Evolutionary conservation across 306 rosid species (phyloP), one percentile per base, ranked within the genome.

Genomic region (Dryas drummondii): DNA sequence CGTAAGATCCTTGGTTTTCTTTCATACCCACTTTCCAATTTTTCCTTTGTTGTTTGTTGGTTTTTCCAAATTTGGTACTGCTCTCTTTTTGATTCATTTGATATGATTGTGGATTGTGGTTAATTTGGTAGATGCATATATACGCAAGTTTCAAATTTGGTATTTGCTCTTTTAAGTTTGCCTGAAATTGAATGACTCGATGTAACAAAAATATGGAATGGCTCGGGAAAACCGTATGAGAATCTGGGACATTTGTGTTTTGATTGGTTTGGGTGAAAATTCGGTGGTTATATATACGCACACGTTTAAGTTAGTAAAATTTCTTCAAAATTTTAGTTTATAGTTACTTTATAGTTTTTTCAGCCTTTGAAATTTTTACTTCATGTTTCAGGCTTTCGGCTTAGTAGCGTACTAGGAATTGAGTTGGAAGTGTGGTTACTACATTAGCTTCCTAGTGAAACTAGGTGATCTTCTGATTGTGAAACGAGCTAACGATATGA

Each of bases 1-100:
- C 94, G 96, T 94, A 87, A 80, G 37, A 7, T 14, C 52, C 26
- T 53, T 26, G 5, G 19, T 0, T 58, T 72, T 45, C 19, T 19
- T 48, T 59, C 37, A 5, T 27, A 44, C 74, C 46, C 12, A 48
- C 15, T 10, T 68, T 63, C 9, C 0, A 26, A 32, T 69, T 75
- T 16, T 12, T 9, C 2, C 4, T 8, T 49, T 41, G 69, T 70
- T 82, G 1, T 44, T 70, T 5, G 17, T 67, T 10, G 70, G 22
- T 60, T 27, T 52, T 9, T 52, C 49, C 5, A 37, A 63, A 7
- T 63, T 63, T 9, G 47, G 32, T 8, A 8, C 17, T 57, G 40
- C 62, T 60, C 62, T 60, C 45, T 2, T 60, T 32, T 32, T 40
- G 10, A 32, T 12, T 7, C n/a, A 32, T 16, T 60, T 60, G 45